Base-by-base conservation (phyloP, 805 yeast species). In the Saccharomyces eubayanus region DNA sequence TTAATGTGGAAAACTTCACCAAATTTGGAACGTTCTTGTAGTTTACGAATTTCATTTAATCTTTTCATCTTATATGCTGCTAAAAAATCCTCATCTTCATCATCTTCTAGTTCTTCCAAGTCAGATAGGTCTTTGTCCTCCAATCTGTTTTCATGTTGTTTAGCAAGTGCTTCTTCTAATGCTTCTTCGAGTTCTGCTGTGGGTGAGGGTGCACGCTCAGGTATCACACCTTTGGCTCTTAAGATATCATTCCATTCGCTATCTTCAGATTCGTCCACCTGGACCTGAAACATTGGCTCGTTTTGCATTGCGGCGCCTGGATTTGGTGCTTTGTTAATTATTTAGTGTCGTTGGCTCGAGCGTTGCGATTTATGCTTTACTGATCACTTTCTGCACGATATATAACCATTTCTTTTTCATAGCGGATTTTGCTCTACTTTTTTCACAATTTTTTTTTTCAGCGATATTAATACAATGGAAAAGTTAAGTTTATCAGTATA, bases 171-270 rank as follows among this genome's bases (percentile, higher is more conserved):
- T 52, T 88, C 95, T 30, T 86, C 90, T 47, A 91, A 70, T 2
- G 95, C 96, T 61, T 85, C 91, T 66, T 94, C 98, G 48, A 94
- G 67, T 69, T 89, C 86, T 46, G 79, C 88, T 0, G 96, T 83
- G 9, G 96, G 96, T 21, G 95, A 88, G 27, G 91, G 90, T 28
- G 95, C 89, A 62, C 86, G 84, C 65, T 87, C 90, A 0, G 99
- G 99, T 50, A 94, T 89, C 53, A 94, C 83, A 27, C 98, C 98
- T 57, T 91, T 88, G 2, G 81, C 79, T 59, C 99, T 77, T 47
- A 94, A 77, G 59, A 94, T 90, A 70, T 94, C 99, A 67, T 94
- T 94, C 99, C 99, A 94, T 70, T 94, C 99, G 0, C 99, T 94
- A 68, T 94, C 99, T 71, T 94, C 99, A 57, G 80, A 81, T 36